phyloP scores from a whole-genome alignment of 257 asterid species.

The Thymus quinquecostatus region DNA sequence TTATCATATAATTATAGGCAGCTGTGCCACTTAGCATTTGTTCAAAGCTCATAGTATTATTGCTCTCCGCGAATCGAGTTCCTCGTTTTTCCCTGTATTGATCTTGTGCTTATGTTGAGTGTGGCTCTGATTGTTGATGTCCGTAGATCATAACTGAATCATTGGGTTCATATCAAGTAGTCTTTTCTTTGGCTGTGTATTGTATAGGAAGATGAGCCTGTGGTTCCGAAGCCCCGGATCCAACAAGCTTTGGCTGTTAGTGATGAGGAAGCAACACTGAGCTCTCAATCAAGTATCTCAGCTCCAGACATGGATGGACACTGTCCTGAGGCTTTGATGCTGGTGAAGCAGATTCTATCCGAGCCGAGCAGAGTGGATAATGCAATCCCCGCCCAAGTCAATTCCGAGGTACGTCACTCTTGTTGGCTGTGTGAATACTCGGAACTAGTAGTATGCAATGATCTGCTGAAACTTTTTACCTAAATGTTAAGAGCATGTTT shows the following conservation, averaged over 20 bases:
- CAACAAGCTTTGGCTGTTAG: neutral
- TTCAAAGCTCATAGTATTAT: too few species aligned
- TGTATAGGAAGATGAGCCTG: neutral
- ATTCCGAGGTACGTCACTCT: neutral
- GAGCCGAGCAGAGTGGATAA: neutral
- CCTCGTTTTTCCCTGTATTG: too few species aligned
- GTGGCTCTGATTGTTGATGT: neutral
- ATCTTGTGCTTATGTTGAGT: neutral
- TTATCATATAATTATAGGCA: too few species aligned
- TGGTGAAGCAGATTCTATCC: slow-evolving; percentile 19
- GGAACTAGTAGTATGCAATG: neutral
- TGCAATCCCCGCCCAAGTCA: neutral
- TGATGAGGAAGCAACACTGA: neutral
- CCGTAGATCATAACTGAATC: neutral
- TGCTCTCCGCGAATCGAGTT: too few species aligned
- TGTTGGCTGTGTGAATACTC: neutral
- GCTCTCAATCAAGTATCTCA: neutral
- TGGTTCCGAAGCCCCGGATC: neutral
- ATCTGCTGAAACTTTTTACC: neutral
- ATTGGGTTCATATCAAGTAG: neutral
- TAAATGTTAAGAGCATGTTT: neutral
- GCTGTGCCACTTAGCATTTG: too few species aligned
- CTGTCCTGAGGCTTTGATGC: neutral
- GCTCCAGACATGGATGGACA: neutral
- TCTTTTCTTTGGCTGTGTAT: neutral